Evolutionary conservation across 495 filamentous ascomycete genomes (phyloP), one percentile per base, ranked within the genome.

Genomic region (Talaromyces liani): DNA sequence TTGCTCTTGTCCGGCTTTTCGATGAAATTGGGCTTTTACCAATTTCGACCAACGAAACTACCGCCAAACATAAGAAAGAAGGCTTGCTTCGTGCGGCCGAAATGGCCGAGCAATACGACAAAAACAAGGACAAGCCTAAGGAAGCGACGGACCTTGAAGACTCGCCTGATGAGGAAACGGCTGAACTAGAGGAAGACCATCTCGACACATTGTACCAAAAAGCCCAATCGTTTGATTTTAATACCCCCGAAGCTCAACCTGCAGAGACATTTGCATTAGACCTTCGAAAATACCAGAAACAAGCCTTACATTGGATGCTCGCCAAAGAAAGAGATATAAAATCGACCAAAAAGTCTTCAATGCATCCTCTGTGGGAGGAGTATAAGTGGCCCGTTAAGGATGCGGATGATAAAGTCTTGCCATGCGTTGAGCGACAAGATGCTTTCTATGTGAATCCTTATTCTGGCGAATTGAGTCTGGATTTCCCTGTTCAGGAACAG

Each of bases 311-410:
- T 71, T 98, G 94, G 94, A 95, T 98, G 89, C 76, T 98, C 53
- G 83, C 86, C 5, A 98, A 98, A 70, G 94, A 98, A 74, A 92
- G 84, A 69, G 85, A 95, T 61, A 83, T 88, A 60, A 86, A 85
- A 61, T 79, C 83, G 18, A 78, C 80, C 16, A 76, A 82, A 29
- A 85, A 85, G 59, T 83, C 86, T 58, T 96, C 92, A 2, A 97
- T 98, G 91, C 92, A 98, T 77, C 94, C 94, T 10, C 73, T 98
- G 6, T 98, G 94, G 94, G 94, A 98, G 77, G 90, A 98, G 74
- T 98, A 98, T 65, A 67, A 68, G 14, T 98, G 92, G 91, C 94
- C 95, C 1, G 79, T 77, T 6, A 93, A 91, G 72, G 94, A 97
- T 75, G 86, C 89, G 39, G 91, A 98, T 63, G 91, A 92, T 65